Conservation (phyloP, 2,329 filamentous ascomycete species). For the Fusarium avenaceum region DNA sequence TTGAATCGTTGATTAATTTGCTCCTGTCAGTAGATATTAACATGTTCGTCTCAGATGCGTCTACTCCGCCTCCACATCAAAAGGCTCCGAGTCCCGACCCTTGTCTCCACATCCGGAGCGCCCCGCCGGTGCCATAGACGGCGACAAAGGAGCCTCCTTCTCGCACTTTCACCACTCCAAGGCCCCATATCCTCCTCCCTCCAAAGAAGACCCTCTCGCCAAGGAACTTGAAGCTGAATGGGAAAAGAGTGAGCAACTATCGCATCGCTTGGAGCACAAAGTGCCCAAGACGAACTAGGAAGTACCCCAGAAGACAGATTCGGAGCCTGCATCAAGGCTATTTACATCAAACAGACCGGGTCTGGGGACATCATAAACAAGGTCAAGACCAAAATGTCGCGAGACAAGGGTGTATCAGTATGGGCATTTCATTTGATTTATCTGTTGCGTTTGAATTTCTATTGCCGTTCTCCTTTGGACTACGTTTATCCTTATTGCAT, state of each 20-base stretch:
- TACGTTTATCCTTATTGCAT: conserved; percentile 4
- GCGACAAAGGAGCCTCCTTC: neutral
- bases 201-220: neutral
- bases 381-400: conserved; percentile 10
- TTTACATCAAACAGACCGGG: neutral
- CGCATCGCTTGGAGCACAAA: neutral
- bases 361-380: conserved; percentile 1
- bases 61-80: conserved; percentile 6
- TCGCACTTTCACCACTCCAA: neutral
- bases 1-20: neutral
- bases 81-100: neutral
- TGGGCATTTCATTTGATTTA: neutral
- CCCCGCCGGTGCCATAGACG: neutral
- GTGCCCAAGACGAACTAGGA: neutral
- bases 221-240: conserved; percentile 1
- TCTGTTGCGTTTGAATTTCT: neutral
- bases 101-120: neutral
- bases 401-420: conserved; percentile 1
- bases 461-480: neutral
- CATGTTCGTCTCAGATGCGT: neutral
- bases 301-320: neutral
- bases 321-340: neutral
- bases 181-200: neutral
- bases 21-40: neutral
- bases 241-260: neutral